A percentile compares a stretch with the other conserved stretches of the same genome.
phyloP scores from a whole-genome alignment of 1,139 yeast species.

The Pichiaceae sp. region DNA sequence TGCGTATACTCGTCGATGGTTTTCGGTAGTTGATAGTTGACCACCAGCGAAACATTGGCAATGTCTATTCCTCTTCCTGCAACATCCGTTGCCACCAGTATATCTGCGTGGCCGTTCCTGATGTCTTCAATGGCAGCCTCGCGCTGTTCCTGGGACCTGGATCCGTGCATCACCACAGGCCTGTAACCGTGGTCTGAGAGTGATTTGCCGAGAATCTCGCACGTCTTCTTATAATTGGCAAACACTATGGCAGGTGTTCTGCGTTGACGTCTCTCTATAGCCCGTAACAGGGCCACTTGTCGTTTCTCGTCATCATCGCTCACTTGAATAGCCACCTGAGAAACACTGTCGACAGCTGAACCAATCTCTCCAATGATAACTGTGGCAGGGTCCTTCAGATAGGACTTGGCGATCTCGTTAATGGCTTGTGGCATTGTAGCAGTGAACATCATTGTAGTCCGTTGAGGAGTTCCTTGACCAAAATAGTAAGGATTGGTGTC shows the following conservation, averaged over 20 bases:
- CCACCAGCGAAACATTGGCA: constrained; percentile 72
- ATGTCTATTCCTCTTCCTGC: constrained; percentile 97
- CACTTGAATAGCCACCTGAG: constrained; percentile 57
- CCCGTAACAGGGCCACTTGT: constrained; percentile 25
- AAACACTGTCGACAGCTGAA: constrained; percentile 58
- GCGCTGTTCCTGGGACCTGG: constrained; percentile 79
- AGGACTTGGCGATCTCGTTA: constrained; percentile 54
- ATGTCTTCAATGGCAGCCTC: constrained; percentile 68
- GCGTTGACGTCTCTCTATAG: constrained; percentile 26
- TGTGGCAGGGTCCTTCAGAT: constrained; percentile 53
- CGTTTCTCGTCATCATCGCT: constrained; percentile 30
- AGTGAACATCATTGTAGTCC: constrained; percentile 80
- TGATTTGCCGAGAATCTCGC: constrained; percentile 53
- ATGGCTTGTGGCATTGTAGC: constrained; percentile 83
- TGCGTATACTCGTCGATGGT: constrained; percentile 81
- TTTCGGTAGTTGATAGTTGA: constrained; percentile 78
- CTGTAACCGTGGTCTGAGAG: constrained; percentile 37
- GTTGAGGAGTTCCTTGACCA: constrained; percentile 17
- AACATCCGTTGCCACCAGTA: constrained; percentile 87
- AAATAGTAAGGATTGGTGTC: constrained; percentile 17
- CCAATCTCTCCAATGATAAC: constrained; percentile 60
- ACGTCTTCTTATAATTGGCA: constrained; percentile 66
- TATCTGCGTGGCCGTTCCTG: constrained; percentile 48
- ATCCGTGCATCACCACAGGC: constrained; percentile 73
- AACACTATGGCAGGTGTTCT: constrained; percentile 66